Evolutionary conservation across 768 basidiomycete genomes (phyloP), one percentile per base, ranked within the genome.

Genomic region (Macrolepiota albuminosa): DNA sequence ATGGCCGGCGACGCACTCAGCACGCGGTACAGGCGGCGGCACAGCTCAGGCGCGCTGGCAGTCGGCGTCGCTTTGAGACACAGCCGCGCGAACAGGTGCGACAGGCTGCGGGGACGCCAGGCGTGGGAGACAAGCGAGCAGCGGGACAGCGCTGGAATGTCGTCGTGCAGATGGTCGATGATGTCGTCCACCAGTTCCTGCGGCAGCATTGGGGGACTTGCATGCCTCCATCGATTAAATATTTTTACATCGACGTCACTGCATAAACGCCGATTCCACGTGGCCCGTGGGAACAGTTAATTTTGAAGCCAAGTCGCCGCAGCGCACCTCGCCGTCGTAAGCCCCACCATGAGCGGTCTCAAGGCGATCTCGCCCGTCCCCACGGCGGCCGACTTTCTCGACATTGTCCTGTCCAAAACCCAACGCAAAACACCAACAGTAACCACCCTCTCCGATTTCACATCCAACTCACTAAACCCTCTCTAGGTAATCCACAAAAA

Each of bases 361-460:
- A 98, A 98, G 78, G 89, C 91, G 50, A 99, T 99, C 71, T 91
- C 97, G 54, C 97, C 97, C n/a, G 96, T 99, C 54, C 97, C 97
- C 50, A 97, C 93, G 46, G 94, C 96, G 64, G 78, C 86, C 16
- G 96, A 98, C 75, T 98, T 98, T 69, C 73, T 96, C 75, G 93
- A 96, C 74, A 95, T 96, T 61, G 92, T 96, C 40, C 71, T 96
- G 68, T 93, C 91, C 68, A 95, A 86, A 74, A 98, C 96, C 1
- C 95, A 97, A 78, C 81, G 96, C 69, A 98, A 98, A 81, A 98
- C 96, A 29, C 96, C 96, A 10, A 98, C 21, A 21, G 21, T 21
- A 21, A 21, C 21, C 21, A 21, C 21, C 21, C 21, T 21, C 21
- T 21, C 21, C 21, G 21, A 21, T 21, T 21, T 21, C 21, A 21